A percentile compares a stretch with the other conserved stretches of the same genome.
Conservation (phyloP, 495 filamentous ascomycete genomes). For the Neurospora sp. region DNA sequence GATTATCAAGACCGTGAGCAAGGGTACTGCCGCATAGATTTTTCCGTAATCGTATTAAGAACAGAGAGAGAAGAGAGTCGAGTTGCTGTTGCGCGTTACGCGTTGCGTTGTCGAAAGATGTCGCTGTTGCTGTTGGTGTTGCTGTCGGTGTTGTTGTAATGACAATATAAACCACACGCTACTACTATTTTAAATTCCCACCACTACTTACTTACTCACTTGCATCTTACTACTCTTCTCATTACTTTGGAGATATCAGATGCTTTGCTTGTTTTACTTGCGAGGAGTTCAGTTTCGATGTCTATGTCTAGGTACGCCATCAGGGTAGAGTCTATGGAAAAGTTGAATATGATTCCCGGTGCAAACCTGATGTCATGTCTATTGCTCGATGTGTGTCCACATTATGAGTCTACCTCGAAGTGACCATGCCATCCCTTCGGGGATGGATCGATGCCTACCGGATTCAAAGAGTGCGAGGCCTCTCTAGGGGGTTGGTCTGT, state of each 20-base stretch:
- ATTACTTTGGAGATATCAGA: neutral
- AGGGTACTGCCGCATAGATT: constrained; percentile 45
- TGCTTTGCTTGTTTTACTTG: neutral
- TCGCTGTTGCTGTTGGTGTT: neutral
- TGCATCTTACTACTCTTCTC: neutral
- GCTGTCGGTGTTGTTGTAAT: neutral
- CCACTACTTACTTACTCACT: neutral
- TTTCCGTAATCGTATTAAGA: neutral
- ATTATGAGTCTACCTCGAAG: too few relatives aligned
- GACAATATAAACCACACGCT: neutral
- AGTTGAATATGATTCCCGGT: neutral
- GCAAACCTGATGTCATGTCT: too few relatives aligned
- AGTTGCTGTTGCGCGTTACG: neutral
- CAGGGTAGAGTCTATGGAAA: neutral
- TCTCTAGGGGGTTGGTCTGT: too few relatives aligned
- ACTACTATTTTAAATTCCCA: neutral
- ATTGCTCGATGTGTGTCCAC: too few relatives aligned
- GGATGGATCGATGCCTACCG: too few relatives aligned
- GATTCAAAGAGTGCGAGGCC: too few relatives aligned
- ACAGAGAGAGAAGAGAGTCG: neutral
- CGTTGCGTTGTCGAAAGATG: neutral
- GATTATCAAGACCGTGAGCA: constrained; percentile 70
- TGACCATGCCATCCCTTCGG: too few relatives aligned
- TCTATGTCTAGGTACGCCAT: neutral
- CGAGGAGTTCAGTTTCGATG: neutral